Evolutionary conservation across 108 stramenopile species (phyloP).

Genomic region (Cylindrotheca closterium): DNA sequence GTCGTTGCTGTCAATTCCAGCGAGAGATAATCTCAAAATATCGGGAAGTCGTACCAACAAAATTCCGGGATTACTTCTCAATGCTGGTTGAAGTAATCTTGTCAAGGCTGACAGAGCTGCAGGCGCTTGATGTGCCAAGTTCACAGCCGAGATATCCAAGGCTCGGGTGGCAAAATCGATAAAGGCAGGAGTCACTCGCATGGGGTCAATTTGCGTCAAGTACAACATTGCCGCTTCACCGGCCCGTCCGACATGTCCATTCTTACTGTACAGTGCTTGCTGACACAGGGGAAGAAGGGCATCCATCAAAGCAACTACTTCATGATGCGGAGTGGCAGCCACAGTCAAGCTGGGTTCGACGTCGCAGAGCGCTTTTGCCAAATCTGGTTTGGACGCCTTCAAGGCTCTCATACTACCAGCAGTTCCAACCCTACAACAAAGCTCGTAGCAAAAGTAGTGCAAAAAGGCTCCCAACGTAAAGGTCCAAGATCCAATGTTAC

Average conservation of each 20-base stretch:
- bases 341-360: slow-evolving; percentile 56
- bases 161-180: slow-evolving; percentile 85
- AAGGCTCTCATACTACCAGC: slow-evolving; percentile 65
- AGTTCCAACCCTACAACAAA: slow-evolving; percentile 67
- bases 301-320: slow-evolving; percentile 77
- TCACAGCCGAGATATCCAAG: slow-evolving; percentile 77
- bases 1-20: slow-evolving; percentile 91
- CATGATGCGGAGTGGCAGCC: slow-evolving; percentile 51
- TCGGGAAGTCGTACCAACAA: slow-evolving; percentile 73
- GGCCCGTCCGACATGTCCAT: slow-evolving; percentile 77
- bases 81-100: slow-evolving; percentile 63
- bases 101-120: slow-evolving; percentile 77
- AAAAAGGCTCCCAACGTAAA: slow-evolving; percentile 84
- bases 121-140: slow-evolving; percentile 86
- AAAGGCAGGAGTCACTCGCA: slow-evolving; percentile 64
- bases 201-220: slow-evolving; percentile 78
- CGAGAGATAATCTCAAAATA: slow-evolving; percentile 69
- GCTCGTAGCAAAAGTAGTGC: slow-evolving; percentile 82
- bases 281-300: slow-evolving; percentile 79
- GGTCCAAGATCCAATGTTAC: slow-evolving; percentile 87
- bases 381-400: slow-evolving; percentile 33
- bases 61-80: slow-evolving; percentile 55
- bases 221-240: slow-evolving; percentile 84
- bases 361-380: slow-evolving; percentile 38
- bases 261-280: slow-evolving; percentile 85